phyloP scores from a whole-genome alignment of 805 yeast genomes.

The Metschnikowia santaceciliae region DNA sequence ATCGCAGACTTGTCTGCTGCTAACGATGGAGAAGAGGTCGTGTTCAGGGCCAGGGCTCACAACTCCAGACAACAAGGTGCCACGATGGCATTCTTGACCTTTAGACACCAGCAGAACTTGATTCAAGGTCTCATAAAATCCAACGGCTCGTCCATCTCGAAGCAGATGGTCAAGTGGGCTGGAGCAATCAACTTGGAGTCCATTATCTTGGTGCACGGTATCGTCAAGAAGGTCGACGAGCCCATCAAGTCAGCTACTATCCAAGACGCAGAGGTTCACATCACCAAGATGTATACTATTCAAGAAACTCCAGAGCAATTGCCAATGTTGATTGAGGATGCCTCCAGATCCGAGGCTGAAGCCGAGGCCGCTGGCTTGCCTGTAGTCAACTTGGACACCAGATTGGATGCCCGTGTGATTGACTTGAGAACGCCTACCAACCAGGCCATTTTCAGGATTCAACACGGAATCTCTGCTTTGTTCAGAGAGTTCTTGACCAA shows the following conservation, averaged over 20 bases:
- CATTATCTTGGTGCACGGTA: conserved; percentile 87
- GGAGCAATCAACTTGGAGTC: conserved; percentile 82
- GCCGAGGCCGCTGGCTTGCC: conserved; percentile 91
- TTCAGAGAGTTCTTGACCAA: conserved; percentile 81
- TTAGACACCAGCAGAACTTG: conserved; percentile 94
- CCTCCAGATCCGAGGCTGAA: conserved; percentile 89
- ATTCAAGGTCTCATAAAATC: conserved; percentile 70
- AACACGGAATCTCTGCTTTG: conserved; percentile 80
- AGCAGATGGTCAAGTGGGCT: conserved; percentile 97
- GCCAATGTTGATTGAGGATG: conserved; percentile 95
- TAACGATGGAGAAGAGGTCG: conserved; percentile 70
- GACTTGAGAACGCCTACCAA: conserved; percentile 96
- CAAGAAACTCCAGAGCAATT: conserved; percentile 88
- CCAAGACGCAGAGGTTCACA: conserved; percentile 82
- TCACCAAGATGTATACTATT: conserved; percentile 68
- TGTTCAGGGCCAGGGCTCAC: conserved; percentile 92
- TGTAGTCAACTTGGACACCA: conserved; percentile 91
- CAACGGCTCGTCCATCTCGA: conserved; percentile 52
- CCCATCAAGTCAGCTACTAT: conserved; percentile 86
- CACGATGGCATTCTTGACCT: conserved; percentile 82
- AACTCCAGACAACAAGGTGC: conserved; percentile 94
- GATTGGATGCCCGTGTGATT: conserved; percentile 91
- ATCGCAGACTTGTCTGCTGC: conserved; percentile 55
- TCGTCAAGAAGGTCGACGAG: conserved; percentile 78
- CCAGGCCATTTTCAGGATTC: conserved; percentile 94